Base-by-base conservation (phyloP, 2,329 filamentous ascomycete species). In the Diplodia scrobiculata region DNA sequence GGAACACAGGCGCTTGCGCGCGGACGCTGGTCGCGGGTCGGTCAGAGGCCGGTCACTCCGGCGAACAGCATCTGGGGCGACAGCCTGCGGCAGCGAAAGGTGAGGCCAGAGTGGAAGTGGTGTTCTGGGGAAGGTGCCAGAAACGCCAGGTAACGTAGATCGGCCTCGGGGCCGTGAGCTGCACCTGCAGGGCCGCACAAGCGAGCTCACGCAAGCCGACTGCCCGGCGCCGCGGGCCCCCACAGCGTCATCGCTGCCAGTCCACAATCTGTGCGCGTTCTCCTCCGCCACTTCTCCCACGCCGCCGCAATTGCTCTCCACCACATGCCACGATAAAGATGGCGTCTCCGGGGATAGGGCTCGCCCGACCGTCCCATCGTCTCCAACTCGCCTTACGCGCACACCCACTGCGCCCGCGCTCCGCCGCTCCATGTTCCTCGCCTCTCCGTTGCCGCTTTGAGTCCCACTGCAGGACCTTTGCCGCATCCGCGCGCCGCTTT, bases 401-500 rank as follows among this genome's bases (percentile, higher is more conserved):
- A 50, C 21, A 58, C 69, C 36, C 69, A 52, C 53, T 66, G 63
- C 68, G 67, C 69, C 36, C 59, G 17, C 47, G 67, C 34, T 34
- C 53, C 66, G n/a, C 38, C 63, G 63, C 69, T 66, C 53, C 64
- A 63, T 63, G 55, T 66, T 52, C 65, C 63, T 67, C 55, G 70
- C 29, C 75, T 68, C 69, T 41, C 68, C 34, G 67, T 70, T 47
- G 17, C 48, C 54, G 67, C 54, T 32, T 50, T 17, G 48, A 14
- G 36, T 19, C 53, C 9, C 25, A 47, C n/a, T 19, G 11, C 25
- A 45, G 75, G 64, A 63, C 68, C 68, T 79, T 80, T 67, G 74
- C 77, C 34, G 80, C 81, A 1, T 79, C 79, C 45, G 74, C 77
- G 66, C 77, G 76, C 68, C 74, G 75, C 66, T 75, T 77, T 65